Base-by-base conservation (phyloP, 306 rosid genomes). In the Sicyos edulis region DNA sequence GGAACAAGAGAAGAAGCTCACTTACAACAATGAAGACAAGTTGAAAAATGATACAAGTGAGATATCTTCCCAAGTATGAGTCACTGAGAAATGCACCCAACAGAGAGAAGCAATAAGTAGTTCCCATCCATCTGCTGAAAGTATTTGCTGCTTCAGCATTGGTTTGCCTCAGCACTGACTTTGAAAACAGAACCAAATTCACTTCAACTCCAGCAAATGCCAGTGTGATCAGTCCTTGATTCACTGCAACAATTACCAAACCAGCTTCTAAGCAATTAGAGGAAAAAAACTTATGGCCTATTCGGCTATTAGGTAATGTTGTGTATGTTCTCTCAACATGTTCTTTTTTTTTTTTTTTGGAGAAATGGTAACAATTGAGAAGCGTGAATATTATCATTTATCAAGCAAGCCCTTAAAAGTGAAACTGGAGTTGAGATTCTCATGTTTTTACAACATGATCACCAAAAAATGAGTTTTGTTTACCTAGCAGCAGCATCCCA, bases 151-250 rank as follows among this genome's bases (percentile, higher is more conserved):
- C 85, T 16, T 83, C 88, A 6, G 89, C 86, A 80, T 87, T 87
- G 47, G 82, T 73, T 26, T 81, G 86, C 74, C 89, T 81, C 77
- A 87, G 60, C 3, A 87, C 89, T 47, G 83, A 83, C 77, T 85
- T 87, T 22, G 88, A 75, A 56, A 87, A 87, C 44, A 81, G 79
- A 77, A 87, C 92, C 85, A 85, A 55, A 70, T 87, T 85, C 57
- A 87, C 89, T 73, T 85, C 92, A 16, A 85, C 88, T 63, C 92
- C 89, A 59, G 86, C 75, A 79, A 81, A 83, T 54, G 92, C 92
- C 72, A 85, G 52, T 29, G 89, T 78, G 19, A 80, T 52, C 70
- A 87, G 80, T 32, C 86, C 83, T 83, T 87, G 86, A 72, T 87
- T 87, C 76, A 72, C 92, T 83, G 83, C 70, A 60, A 16, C 44